Percentiles rank a stretch among this genome's conserved stretches.
Evolutionary conservation across 1,284 basidiomycete genomes (phyloP).

Genomic region (Sutorius eximius): DNA sequence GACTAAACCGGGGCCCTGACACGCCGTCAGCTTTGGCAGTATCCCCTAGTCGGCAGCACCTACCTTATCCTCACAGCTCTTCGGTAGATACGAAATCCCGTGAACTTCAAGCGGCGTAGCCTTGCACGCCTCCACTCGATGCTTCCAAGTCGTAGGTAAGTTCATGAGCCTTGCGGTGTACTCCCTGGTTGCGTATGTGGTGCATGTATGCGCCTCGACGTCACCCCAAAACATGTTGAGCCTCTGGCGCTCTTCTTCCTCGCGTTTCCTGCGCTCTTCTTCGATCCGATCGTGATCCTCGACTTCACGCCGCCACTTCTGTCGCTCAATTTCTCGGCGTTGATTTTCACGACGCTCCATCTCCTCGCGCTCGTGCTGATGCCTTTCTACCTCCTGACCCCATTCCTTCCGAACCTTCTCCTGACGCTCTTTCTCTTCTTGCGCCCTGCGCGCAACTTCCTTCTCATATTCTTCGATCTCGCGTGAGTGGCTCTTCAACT

Average conservation of each 20-base stretch:
- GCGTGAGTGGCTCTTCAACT: background rate
- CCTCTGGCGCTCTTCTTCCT: conserved; percentile 22
- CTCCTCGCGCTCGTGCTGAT: conserved; percentile 6
- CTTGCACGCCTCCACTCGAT: conserved; percentile 28
- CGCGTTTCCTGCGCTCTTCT: conserved; percentile 12
- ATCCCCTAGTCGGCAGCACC: background rate
- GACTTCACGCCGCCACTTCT: conserved; percentile 11
- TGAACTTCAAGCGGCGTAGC: conserved; percentile 26
- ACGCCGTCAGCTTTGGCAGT: background rate
- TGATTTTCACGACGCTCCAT: conserved; percentile 10
- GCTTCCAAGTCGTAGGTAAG: conserved; percentile 19
- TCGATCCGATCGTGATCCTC: conserved; percentile 14
- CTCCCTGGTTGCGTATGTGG: conserved; percentile 26
- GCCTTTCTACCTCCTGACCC: conserved; percentile 3
- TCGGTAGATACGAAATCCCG: conserved; percentile 24
- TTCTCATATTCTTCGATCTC: background rate
- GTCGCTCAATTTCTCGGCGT: conserved; percentile 3
- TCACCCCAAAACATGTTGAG: conserved; percentile 26
- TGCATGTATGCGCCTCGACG: conserved; percentile 23
- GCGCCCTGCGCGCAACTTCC: background rate
- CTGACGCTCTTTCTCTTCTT: conserved; percentile 8
- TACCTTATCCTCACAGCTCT: conserved; percentile 28
- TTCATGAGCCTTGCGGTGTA: conserved; percentile 28
- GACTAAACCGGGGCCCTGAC: conserved; percentile 22
- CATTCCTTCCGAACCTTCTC: conserved; percentile 8